These are phyloP conservation scores for Mycena chlorophos DNA, from an alignment of 768 basidiomycete genomes.

Conservation along the genomic window DNA sequence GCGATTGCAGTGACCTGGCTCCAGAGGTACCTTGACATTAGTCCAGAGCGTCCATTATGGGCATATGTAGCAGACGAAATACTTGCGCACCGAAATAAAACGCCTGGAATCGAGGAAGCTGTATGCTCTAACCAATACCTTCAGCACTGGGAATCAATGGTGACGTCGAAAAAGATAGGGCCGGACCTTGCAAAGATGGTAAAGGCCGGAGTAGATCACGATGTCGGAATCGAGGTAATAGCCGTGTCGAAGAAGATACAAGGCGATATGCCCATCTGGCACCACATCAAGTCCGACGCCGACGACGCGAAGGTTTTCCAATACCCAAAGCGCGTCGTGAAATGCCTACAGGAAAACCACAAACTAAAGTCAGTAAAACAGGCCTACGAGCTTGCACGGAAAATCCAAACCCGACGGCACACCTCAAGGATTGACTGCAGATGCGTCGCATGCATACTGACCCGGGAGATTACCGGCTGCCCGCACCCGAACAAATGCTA, in stretches of 20 bases:
- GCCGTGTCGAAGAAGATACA: not conserved
- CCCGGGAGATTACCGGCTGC: not conserved
- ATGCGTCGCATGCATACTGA: not conserved
- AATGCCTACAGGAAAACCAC: slow-evolving; percentile 1
- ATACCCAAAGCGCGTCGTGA: not conserved
- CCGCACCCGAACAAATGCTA: not conserved
- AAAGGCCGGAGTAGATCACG: not conserved
- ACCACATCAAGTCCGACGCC: not conserved
- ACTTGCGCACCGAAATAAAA: not conserved
- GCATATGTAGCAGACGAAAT: not conserved
- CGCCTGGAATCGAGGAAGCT: not conserved
- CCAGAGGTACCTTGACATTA: not conserved
- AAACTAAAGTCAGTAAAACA: not conserved
- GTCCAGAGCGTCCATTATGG: not conserved
- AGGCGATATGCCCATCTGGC: not conserved
- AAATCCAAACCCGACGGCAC: not conserved
- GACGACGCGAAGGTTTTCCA: not conserved
- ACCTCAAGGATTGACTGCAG: not conserved
- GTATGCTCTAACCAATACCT: not conserved
- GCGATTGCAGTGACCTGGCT: not conserved
- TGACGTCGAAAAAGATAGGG: not conserved
- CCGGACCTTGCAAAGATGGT: not conserved
- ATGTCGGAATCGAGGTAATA: not conserved
- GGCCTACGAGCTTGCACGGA: not conserved
- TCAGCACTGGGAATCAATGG: not conserved